These are phyloP conservation scores for Boletellus ananiceps DNA, from an alignment of 768 basidiomycete genomes.

Conservation along the genomic window DNA sequence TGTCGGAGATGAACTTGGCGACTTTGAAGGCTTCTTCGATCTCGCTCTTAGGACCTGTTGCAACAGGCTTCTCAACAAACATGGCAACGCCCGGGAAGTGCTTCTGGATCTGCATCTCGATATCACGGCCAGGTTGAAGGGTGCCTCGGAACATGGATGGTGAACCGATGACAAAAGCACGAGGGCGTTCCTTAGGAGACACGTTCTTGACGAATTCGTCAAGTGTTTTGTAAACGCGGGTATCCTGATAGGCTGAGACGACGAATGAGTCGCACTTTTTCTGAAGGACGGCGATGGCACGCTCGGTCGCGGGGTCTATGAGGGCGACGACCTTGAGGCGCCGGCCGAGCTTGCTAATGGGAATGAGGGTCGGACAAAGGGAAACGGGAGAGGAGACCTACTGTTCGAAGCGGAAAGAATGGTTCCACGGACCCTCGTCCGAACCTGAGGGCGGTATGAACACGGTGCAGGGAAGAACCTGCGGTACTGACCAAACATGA, in stretches of 20 bases:
- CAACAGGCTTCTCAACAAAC: constrained; percentile 91
- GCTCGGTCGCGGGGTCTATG: constrained; percentile 85
- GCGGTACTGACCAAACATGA: constrained; percentile 82
- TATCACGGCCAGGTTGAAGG: constrained; percentile 66
- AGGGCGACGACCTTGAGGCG: constrained; percentile 95
- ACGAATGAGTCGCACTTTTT: constrained; percentile 94
- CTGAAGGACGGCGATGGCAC: constrained; percentile 73
- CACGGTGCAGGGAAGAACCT: background rate
- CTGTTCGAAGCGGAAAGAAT: constrained; percentile 89
- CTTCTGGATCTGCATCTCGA: constrained; percentile 84
- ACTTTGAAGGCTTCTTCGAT: constrained; percentile 67
- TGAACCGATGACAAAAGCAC: constrained; percentile 83
- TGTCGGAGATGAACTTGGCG: constrained; percentile 64
- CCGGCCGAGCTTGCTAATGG: constrained; percentile 80
- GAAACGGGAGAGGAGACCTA: constrained; percentile 32
- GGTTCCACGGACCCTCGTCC: constrained; percentile 89
- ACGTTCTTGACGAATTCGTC: constrained; percentile 78
- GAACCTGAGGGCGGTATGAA: constrained; percentile 49
- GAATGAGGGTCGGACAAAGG: constrained; percentile 6
- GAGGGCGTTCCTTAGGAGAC: constrained; percentile 61
- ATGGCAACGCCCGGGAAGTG: constrained; percentile 83
- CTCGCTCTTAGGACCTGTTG: constrained; percentile 70
- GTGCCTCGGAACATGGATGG: constrained; percentile 94
- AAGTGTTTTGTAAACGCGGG: constrained; percentile 77
- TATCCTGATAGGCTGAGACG: constrained; percentile 87